Conservation (phyloP, 768 basidiomycete species). For the Leccinum variicolor region DNA sequence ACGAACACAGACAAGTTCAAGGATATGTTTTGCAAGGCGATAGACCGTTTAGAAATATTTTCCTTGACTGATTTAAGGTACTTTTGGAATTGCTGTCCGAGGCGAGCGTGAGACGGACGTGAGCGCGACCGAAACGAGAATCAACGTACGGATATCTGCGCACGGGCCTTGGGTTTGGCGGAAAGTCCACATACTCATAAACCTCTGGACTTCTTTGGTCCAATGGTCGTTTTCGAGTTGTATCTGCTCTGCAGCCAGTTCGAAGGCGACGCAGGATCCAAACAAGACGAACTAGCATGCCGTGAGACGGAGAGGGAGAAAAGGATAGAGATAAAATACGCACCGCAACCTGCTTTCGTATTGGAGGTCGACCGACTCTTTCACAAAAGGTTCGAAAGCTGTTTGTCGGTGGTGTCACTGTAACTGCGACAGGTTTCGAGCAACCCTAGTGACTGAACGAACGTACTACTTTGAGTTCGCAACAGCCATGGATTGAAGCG, state of each 20-base stretch:
- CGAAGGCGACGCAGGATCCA: constrained; percentile 47
- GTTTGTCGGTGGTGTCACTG: constrained; percentile 29
- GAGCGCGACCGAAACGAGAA: not conserved
- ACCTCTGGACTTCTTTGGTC: constrained; percentile 39
- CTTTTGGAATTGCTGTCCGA: constrained; percentile 33
- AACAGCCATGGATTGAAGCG: constrained; percentile 7
- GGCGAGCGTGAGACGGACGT: not conserved
- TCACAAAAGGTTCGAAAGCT: constrained; percentile 40
- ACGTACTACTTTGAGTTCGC: constrained; percentile 16
- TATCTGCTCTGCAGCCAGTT: constrained; percentile 51
- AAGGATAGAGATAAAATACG: constrained; percentile 16
- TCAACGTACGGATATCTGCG: constrained; percentile 13
- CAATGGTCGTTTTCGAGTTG: too few species aligned
- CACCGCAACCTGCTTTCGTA: constrained; percentile 53
- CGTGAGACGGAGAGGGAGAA: not conserved
- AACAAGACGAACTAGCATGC: constrained; percentile 49
- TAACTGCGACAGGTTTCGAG: constrained; percentile 7
- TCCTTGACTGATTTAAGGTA: constrained; percentile 32
- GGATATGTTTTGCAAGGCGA: constrained; percentile 27
- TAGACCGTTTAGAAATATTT: constrained; percentile 29
- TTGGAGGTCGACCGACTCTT: constrained; percentile 45
- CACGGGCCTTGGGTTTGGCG: constrained; percentile 12
- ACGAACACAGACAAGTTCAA: constrained; percentile 46
- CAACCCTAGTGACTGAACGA: constrained; percentile 21
- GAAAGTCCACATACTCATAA: constrained; percentile 21